Evolutionary conservation across 495 filamentous ascomycete species (phyloP), one percentile per base, ranked within the genome.

Genomic region (Darksidea phi): DNA sequence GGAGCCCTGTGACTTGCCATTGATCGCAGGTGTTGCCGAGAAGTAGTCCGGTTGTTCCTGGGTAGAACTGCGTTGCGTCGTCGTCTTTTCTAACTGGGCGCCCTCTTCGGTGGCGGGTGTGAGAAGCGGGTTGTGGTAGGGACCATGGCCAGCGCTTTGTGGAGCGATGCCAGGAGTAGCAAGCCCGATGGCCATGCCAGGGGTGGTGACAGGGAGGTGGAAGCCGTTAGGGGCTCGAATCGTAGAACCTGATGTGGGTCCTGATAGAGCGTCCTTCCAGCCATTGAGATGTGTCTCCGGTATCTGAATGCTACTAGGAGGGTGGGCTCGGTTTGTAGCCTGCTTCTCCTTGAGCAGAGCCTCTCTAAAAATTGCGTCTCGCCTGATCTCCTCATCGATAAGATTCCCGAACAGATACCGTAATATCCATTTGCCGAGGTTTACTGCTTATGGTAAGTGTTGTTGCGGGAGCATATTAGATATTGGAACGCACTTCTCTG

Each of bases 341-440:
- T 83, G 78, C 11, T 81, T 82, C 48, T 78, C 78, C 8, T 84
- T 77, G 20, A 88, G 79, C 11, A 94, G 78, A 47, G 81, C 76
- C 32, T 82, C 78, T 28, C 95, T 83, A 71, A 88, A 88, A 8
- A 75, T 74, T 68, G 86, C 83, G 69, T 98, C 94, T 34, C 89
- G 85, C 55, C 81, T 81, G 63, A 95, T 87, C 73, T 97, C 88
- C 72, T 95, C 90, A 59, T 93, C 88, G 43, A 97, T 89, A 42
- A 98, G 79, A 38, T 87, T 88, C 21, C 85, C 85, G 72, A 98
- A 98, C 1, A 98, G 82, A 74, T 96, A 96, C 48, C 94, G 85
- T 45, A 98, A 79, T 53, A 97, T 82, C 94, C 94, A 98, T 78
- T 95, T 96, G 3, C 94, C 94, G 52, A 97, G 84, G 72, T 96